These are phyloP conservation scores for Stachybotrys echinatus DNA, from an alignment of 2,329 filamentous ascomycete genomes.

Conservation along the genomic window DNA sequence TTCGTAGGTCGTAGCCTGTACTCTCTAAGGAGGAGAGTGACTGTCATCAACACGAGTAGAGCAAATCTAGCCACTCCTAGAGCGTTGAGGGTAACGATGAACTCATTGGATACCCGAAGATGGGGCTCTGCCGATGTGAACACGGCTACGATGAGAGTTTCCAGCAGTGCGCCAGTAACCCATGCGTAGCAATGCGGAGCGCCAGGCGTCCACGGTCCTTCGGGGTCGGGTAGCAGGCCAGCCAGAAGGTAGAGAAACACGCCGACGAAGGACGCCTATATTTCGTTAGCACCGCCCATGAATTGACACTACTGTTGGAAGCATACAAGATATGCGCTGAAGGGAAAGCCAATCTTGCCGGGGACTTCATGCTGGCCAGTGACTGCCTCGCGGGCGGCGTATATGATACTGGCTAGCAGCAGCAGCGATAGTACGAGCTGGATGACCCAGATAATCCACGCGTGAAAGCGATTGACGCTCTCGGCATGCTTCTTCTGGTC, in stretches of 20 bases:
- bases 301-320: background rate
- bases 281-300: background rate
- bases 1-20: constrained; percentile 19
- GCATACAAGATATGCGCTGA: constrained; percentile 34
- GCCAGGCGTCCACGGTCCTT: constrained; percentile 36
- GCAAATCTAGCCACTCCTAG: constrained; percentile 25
- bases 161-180: constrained; percentile 26
- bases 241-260: constrained; percentile 35
- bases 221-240: constrained; percentile 36
- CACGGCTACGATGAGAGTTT: constrained; percentile 29
- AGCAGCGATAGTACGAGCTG: constrained; percentile 26
- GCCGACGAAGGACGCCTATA: constrained; percentile 31
- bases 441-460: constrained; percentile 26
- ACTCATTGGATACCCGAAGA: constrained; percentile 19
- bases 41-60: constrained; percentile 28
- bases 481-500: constrained; percentile 22
- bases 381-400: constrained; percentile 26
- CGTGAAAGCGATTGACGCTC: constrained; percentile 20
- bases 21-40: constrained; percentile 21
- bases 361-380: constrained; percentile 14
- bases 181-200: constrained; percentile 30
- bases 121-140: constrained; percentile 21
- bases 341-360: constrained; percentile 26
- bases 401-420: constrained; percentile 26
- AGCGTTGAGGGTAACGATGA: constrained; percentile 23